Conservation (phyloP, 805 yeast genomes). For the Ogataea chonburiensis region DNA sequence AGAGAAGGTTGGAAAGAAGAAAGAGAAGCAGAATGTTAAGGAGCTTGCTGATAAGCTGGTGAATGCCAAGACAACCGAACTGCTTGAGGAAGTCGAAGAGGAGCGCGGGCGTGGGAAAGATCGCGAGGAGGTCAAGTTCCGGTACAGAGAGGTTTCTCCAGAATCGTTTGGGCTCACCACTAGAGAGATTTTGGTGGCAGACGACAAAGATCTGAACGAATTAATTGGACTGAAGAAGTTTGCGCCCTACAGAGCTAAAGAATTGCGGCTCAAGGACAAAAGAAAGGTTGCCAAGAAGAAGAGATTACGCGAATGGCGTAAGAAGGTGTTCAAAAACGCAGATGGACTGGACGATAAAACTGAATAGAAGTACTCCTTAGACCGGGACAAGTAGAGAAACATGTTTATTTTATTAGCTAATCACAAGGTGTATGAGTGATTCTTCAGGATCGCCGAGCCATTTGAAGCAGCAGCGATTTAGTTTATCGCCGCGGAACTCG, state of each 20-base stretch:
- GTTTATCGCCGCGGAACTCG: constrained; percentile 7
- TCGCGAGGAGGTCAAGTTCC: constrained; percentile 56
- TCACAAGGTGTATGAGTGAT: no score
- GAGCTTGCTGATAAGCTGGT: constrained; percentile 75
- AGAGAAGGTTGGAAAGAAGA: constrained; percentile 52
- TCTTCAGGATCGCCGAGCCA: constrained; percentile 2
- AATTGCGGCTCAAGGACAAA: constrained; percentile 70
- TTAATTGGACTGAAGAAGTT: constrained; percentile 87
- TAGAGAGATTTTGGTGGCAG: constrained; percentile 86
- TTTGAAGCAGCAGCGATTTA: constrained; percentile 13
- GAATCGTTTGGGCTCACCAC: constrained; percentile 85
- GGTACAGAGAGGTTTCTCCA: constrained; percentile 93
- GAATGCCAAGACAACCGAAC: constrained; percentile 64
- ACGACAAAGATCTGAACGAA: constrained; percentile 80
- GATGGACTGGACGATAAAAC: constrained; percentile 41
- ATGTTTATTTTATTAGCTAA: not conserved
- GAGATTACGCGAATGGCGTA: constrained; percentile 86
- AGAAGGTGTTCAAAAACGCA: constrained; percentile 67
- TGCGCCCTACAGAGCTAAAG: constrained; percentile 86
- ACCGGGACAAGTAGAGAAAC: not conserved
- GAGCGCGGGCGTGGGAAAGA: constrained; percentile 59
- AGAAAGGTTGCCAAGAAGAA: constrained; percentile 81
- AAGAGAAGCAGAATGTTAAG: constrained; percentile 58
- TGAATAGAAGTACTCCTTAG: not conserved
- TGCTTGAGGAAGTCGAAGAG: constrained; percentile 67